A percentile compares a stretch with the other conserved stretches of the same genome.
Evolutionary conservation across 306 rosid species (phyloP).

Genomic region (Crotalaria pallida): DNA sequence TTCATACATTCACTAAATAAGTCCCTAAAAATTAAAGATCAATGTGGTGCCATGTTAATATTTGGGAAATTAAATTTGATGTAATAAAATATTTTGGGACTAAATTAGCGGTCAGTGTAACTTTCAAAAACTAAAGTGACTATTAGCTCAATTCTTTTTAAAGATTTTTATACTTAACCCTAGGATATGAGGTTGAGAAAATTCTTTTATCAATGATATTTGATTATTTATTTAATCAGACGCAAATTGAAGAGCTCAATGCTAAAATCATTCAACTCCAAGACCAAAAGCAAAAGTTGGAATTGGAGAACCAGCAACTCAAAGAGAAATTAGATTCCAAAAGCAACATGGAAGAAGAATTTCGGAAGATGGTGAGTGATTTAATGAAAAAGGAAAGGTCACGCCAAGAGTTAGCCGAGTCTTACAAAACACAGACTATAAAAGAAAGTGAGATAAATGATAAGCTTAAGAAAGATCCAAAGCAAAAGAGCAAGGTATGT

Average conservation of each 20-base stretch:
- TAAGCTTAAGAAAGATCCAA: constrained; percentile 65
- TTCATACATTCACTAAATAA: too few species aligned
- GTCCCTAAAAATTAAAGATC: too few species aligned
- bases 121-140: too few species aligned
- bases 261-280: constrained; percentile 48
- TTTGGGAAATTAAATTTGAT: too few species aligned
- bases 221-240: constrained; percentile 42
- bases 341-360: constrained; percentile 67
- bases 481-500: constrained; percentile 50
- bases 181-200: too few species aligned
- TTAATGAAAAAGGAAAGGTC: too few species aligned
- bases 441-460: constrained; percentile 58
- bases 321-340: constrained; percentile 50
- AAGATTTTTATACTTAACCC: too few species aligned
- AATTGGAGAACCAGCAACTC: constrained; percentile 57
- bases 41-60: too few species aligned
- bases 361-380: constrained; percentile 43
- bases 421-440: constrained; percentile 32
- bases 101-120: too few species aligned
- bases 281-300: constrained; percentile 56
- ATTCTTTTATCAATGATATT: not conserved
- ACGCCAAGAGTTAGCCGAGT: too few species aligned
- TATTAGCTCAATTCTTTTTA: too few species aligned
- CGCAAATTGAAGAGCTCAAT: constrained; percentile 55
- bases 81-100: too few species aligned